These are phyloP conservation scores for Xanthoparmelia taractica DNA, from an alignment of 495 filamentous ascomycete genomes.

Conservation along the genomic window DNA sequence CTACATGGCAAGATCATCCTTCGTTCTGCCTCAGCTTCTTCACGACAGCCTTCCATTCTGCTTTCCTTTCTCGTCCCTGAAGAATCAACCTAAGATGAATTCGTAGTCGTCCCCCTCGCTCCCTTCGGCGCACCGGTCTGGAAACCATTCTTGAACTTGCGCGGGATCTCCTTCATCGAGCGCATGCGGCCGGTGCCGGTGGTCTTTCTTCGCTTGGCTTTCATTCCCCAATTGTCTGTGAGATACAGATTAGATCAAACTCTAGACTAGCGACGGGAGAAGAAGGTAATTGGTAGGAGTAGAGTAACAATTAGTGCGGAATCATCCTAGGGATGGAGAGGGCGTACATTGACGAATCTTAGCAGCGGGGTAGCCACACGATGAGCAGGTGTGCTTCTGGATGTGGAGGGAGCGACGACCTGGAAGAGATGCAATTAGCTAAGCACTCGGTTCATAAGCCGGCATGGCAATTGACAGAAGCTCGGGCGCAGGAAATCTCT, in stretches of 20 bases:
- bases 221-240: slow-evolving; percentile 97
- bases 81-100: slow-evolving; percentile 29
- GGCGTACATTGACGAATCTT: slow-evolving; percentile 95
- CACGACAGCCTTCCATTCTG: background rate
- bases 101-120: slow-evolving; percentile 47
- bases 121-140: slow-evolving; percentile 82
- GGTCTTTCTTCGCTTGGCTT: slow-evolving; percentile 99
- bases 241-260: background rate
- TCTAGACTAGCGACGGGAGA: background rate
- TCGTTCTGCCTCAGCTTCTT: background rate
- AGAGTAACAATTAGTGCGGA: background rate
- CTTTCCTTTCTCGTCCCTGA: too few species aligned
- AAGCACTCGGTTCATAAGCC: too few species aligned
- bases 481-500: background rate
- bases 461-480: background rate
- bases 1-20: background rate
- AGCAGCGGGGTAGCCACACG: slow-evolving; percentile 95
- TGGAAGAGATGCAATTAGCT: slow-evolving; percentile 31
- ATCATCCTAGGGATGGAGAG: background rate
- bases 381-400: slow-evolving; percentile 97
- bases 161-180: slow-evolving; percentile 80
- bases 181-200: slow-evolving; percentile 90
- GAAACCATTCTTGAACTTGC: slow-evolving; percentile 95
- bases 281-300: background rate
- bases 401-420: slow-evolving; percentile 95